Base-by-base conservation (phyloP, 768 basidiomycete species). In the Rhizopogon vesiculosus region DNA sequence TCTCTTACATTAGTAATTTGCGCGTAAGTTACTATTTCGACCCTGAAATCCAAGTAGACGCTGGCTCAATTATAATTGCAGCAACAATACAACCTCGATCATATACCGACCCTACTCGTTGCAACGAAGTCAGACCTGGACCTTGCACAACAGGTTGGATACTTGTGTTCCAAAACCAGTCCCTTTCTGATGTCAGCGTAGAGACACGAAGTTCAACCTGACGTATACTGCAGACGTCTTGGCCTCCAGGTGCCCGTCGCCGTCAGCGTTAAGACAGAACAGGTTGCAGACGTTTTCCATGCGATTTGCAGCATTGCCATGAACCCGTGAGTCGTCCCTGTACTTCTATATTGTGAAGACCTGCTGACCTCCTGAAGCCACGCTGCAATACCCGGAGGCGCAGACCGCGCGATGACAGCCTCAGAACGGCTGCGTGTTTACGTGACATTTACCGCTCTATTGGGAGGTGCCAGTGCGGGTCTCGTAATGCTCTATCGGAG, bases 81-180 rank as follows among this genome's bases (percentile, higher is more conserved):
- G 93, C 95, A 98, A 91, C 93, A 95, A 81, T 96, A 98, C 69
- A 93, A 84, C 61, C 76, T 97, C 31, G 93, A 98, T 68, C 89
- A 93, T 69, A 91, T 98, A 68, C 95, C 96, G 25, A 94, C 91
- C 10, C 74, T 98, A 39, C 98, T 98, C 69, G 94, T 99, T 25
- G 96, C 96, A n/a, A 98, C 96, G 40, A 99, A 99, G 74, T 95
- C 93, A 6, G 96, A 99, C 69, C 82, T 97, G 28, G 96, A 99
- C 71, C 85, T 99, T 49, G 96, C 96, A 10, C 83, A 95, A 62
- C 96, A 97, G 82, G 92, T 89, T 55, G 78, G 64, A 43, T 39
- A 44, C 54, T 49, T 39, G 12, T 40, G 31, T 10, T 55, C 55
- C 28, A 45, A 54, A 45, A 45, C 45, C 57, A 53, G 39, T 19